phyloP scores from a whole-genome alignment of 257 asterid species.

The Jasminum sambac region DNA sequence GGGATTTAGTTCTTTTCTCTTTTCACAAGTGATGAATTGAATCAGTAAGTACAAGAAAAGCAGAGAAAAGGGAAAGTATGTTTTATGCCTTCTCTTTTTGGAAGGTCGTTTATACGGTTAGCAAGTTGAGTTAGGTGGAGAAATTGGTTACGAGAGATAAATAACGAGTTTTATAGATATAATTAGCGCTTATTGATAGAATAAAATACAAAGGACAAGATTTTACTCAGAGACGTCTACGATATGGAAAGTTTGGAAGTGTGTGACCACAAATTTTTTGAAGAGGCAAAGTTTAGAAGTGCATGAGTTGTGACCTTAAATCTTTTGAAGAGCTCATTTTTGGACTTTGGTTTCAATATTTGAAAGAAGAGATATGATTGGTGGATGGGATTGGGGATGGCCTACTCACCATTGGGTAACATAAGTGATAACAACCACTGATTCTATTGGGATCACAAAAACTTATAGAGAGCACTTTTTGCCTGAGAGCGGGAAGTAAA shows the following conservation, averaged over 20 bases:
- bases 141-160: not conserved
- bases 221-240: not conserved
- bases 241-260: not conserved
- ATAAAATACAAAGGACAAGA: not conserved
- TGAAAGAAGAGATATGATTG: not conserved
- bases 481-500: not conserved
- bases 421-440: not conserved
- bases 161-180: not conserved
- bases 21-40: not conserved
- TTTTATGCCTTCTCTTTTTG: not conserved
- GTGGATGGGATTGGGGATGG: not conserved
- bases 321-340: not conserved
- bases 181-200: not conserved
- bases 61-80: not conserved
- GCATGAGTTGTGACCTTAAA: not conserved
- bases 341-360: not conserved
- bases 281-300: not conserved
- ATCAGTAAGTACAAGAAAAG: not conserved
- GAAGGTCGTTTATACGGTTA: not conserved
- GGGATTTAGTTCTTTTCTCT: slow-evolving; percentile 1
- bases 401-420: not conserved
- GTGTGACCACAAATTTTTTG: not conserved
- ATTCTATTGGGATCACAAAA: not conserved
- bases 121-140: not conserved
- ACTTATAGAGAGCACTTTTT: not conserved